These are phyloP conservation scores for Fusarium sp. DNA, from an alignment of 2,329 filamentous ascomycete genomes.

Conservation along the genomic window DNA sequence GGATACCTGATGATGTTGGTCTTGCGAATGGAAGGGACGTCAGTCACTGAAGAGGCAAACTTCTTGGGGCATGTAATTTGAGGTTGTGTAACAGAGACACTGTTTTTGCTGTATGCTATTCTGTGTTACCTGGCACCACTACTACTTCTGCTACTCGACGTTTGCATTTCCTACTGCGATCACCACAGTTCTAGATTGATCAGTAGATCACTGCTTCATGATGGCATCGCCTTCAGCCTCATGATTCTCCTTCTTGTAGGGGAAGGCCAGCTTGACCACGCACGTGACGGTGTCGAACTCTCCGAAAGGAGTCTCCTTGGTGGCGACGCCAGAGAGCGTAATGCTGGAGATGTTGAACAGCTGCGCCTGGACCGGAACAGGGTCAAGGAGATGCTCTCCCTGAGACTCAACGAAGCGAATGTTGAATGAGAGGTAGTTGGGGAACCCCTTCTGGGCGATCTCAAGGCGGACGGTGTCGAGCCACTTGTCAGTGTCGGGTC, in stretches of 20 bases:
- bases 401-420: slow-evolving; percentile 31
- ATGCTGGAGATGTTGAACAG: slow-evolving; percentile 28
- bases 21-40: slow-evolving; percentile 4
- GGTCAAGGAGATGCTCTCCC: not conserved
- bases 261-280: slow-evolving; percentile 21
- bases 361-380: not conserved
- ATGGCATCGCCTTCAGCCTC: not conserved
- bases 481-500: not conserved
- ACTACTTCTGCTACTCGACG: not conserved
- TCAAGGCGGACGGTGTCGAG: slow-evolving; percentile 36
- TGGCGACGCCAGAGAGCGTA: not conserved
- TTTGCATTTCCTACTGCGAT: not conserved
- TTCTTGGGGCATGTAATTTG: not conserved
- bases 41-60: slow-evolving; percentile 31
- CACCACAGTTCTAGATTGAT: not conserved
- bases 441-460: slow-evolving; percentile 19
- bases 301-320: not conserved
- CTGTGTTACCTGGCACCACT: slow-evolving; percentile 9
- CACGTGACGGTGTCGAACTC: slow-evolving; percentile 17
- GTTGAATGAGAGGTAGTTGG: slow-evolving; percentile 28
- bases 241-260: not conserved
- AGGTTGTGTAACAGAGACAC: slow-evolving; percentile 19
- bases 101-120: slow-evolving; percentile 7
- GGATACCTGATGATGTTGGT: not conserved
- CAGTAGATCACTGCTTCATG: not conserved